Conservation (phyloP, 1,284 basidiomycete species). For the Trametes sp. region DNA sequence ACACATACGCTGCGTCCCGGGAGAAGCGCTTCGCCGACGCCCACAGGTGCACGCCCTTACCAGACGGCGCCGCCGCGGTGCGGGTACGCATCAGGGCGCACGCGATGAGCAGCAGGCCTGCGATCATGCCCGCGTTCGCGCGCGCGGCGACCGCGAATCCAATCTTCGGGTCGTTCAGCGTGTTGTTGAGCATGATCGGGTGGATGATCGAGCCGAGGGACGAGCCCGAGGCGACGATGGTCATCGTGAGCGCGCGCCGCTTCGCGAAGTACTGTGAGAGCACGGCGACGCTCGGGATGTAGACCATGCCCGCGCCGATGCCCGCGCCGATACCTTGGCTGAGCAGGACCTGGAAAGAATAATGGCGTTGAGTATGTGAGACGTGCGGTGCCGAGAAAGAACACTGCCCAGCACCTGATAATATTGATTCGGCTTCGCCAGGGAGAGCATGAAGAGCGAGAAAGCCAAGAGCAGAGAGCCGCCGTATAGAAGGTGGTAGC, state of each 20-base stretch:
- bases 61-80: conserved; percentile 11
- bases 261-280: conserved; percentile 51
- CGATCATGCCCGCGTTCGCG: conserved; percentile 22
- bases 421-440: conserved; percentile 38
- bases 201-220: conserved; percentile 49
- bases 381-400: background rate
- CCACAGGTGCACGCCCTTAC: conserved; percentile 10
- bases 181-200: conserved; percentile 59
- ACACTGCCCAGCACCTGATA: conserved; percentile 29
- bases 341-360: conserved; percentile 33
- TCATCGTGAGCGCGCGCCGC: conserved; percentile 55
- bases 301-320: conserved; percentile 51
- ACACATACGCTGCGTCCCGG: conserved; percentile 22
- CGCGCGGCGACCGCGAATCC: conserved; percentile 53
- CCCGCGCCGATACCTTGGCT: conserved; percentile 51
- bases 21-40: conserved; percentile 13
- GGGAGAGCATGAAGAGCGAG: conserved; percentile 43
- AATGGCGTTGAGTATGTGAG: conserved; percentile 1
- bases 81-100: conserved; percentile 29
- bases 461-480: conserved; percentile 20
- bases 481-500: conserved; percentile 24
- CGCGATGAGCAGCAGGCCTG: conserved; percentile 27
- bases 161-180: conserved; percentile 44
- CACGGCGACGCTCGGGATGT: conserved; percentile 53
- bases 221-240: conserved; percentile 51